Conservation (phyloP, 208 protist species). For the Angomonas ambiguus region DNA sequence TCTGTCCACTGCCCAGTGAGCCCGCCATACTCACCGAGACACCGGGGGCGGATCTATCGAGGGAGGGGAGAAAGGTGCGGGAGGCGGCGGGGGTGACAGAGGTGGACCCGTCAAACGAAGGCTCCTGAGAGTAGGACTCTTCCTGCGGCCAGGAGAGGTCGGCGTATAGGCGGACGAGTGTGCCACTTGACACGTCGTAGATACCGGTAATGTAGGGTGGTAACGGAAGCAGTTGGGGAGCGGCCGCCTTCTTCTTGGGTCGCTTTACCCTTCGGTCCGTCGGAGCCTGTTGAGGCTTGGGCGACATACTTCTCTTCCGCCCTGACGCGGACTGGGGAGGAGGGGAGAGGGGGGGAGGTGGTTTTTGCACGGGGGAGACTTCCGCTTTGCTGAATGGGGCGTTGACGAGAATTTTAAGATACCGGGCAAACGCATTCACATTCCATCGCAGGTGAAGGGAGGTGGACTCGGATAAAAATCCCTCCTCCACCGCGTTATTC, state of each 20-base stretch:
- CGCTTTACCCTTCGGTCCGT: neutral
- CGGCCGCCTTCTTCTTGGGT: conserved; percentile 8
- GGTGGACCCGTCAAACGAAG: neutral
- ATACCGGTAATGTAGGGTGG: conserved; percentile 80
- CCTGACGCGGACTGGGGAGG: neutral
- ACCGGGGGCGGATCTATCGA: neutral
- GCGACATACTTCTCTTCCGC: neutral
- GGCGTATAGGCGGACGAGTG: conserved; percentile 45
- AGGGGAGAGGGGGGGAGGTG: conserved; percentile 4
- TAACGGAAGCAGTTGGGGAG: conserved; percentile 36
- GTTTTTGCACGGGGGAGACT: neutral
- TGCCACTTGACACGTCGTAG: conserved; percentile 72
- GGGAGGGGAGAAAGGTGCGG: neutral
- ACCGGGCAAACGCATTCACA: conserved; percentile 83
- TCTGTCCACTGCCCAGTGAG: neutral
- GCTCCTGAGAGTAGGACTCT: neutral
- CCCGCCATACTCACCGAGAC: neutral
- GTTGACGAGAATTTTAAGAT: conserved; percentile 85
- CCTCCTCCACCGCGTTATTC: conserved; percentile 66
- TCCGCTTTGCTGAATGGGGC: conserved; percentile 50
- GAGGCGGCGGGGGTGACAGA: neutral
- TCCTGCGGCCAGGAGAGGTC: neutral
- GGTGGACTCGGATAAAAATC: conserved; percentile 57
- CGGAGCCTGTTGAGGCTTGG: neutral
- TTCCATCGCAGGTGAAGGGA: conserved; percentile 84